Evolutionary conservation across 768 basidiomycete genomes (phyloP), one percentile per base, ranked within the genome.

Genomic region (Neoboletus brunneissimus): DNA sequence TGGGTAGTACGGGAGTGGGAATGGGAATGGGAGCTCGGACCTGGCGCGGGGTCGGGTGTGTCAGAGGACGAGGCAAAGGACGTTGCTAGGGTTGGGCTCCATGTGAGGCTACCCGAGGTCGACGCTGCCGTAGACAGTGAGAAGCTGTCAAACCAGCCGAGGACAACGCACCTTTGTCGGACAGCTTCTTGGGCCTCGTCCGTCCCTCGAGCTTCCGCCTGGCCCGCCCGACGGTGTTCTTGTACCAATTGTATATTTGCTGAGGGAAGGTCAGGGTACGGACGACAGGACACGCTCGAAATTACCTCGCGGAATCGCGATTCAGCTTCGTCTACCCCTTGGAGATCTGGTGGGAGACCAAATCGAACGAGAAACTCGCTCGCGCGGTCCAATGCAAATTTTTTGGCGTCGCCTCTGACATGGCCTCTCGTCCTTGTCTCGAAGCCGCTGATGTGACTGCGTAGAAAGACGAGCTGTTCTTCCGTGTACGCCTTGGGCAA

Each of bases 211-310:
- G 71, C 66, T 84, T 84, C 46, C 83, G 75, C 52, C 83, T 75
- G 8, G 79, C 82, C 32, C 85, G 76, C 7, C 84, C 85, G 53
- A 84, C 80, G 18, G 85, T 85, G 67, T 86, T 86, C 72, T 86
- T 86, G 72, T 84, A 86, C 85, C 85, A 87, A 62, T 85, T 86
- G 73, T 86, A 86, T 55, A 86, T 83, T 80, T 85, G 83, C 84
- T 85, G 37, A 5, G 10, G 4, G 25, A 35, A 29, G 20, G 25
- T 45, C 6, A 32, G 60, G 22, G 1, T 29, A 4, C 1, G 20
- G 20, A 23, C 32, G 35, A 13, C 23, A 1, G 29, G 32, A 18
- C 23, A n/a, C 4, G 8, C 5, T n/a, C 11, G 40, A 34, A 40
- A 48, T 72, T 64, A 82, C 84, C 80, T 86, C 85, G 61, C 80